Percentiles rank a stretch among this genome's conserved stretches.
Evolutionary conservation across 1,284 basidiomycete species (phyloP).

Genomic region (Omphalotus olearius): DNA sequence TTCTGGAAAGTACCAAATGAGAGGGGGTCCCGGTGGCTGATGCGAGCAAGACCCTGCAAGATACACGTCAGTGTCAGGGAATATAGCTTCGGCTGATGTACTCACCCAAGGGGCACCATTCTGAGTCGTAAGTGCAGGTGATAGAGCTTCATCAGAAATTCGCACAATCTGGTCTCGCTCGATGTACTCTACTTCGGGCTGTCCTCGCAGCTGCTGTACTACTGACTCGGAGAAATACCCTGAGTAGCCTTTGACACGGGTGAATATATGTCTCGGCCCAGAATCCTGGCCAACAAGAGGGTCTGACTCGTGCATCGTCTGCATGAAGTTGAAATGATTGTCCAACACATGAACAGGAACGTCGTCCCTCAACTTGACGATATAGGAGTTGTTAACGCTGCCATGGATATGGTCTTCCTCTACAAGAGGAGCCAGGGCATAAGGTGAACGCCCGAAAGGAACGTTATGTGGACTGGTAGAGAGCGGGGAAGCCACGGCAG

Average conservation of each 20-base stretch:
- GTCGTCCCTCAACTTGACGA: conserved; percentile 82
- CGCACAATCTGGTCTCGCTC: conserved; percentile 91
- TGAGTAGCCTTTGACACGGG: conserved; percentile 72
- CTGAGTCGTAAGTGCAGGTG: conserved; percentile 40
- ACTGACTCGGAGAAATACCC: conserved; percentile 78
- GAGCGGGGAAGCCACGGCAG: conserved; percentile 52
- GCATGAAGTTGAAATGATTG: conserved; percentile 73
- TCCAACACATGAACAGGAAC: conserved; percentile 47
- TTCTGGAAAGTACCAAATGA: conserved; percentile 82
- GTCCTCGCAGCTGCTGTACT: conserved; percentile 75
- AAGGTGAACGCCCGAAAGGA: conserved; percentile 36
- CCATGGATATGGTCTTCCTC: conserved; percentile 59
- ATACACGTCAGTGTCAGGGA: conserved; percentile 14
- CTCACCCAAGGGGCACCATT: conserved; percentile 87
- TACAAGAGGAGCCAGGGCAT: conserved; percentile 56
- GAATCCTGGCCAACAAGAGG: conserved; percentile 42
- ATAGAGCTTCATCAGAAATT: conserved; percentile 44
- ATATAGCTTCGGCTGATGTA: conserved; percentile 15
- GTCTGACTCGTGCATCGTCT: conserved; percentile 50
- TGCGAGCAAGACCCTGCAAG: conserved; percentile 84
- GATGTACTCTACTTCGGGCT: conserved; percentile 91
- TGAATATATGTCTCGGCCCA: conserved; percentile 71
- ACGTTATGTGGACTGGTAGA: conserved; percentile 51
- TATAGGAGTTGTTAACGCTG: conserved; percentile 84
- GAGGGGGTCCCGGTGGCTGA: conserved; percentile 84